A percentile compares a stretch with the other conserved stretches of the same genome.
Evolutionary conservation across 495 filamentous ascomycete genomes (phyloP).

Genomic region (Penicillium riverlandense): DNA sequence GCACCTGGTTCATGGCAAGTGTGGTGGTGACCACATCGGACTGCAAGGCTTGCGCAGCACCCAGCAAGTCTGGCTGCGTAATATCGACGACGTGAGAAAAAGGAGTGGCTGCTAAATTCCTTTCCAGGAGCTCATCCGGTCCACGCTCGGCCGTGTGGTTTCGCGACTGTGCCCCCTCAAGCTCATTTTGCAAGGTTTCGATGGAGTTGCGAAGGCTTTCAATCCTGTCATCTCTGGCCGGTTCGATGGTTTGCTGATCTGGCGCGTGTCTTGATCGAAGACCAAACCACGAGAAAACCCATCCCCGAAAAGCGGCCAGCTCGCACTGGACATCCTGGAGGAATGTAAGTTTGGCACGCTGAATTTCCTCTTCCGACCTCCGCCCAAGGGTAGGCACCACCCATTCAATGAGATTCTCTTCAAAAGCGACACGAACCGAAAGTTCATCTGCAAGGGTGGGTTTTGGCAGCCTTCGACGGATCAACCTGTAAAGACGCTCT

Average conservation of each 20-base stretch:
- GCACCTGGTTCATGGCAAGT: slow-evolving; percentile 13
- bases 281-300: slow-evolving; percentile 27
- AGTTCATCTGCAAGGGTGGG: slow-evolving; percentile 35
- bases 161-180: slow-evolving; percentile 16
- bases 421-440: slow-evolving; percentile 38
- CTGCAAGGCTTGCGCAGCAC: neutral
- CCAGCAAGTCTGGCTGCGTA: slow-evolving; percentile 2
- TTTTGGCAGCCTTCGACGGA: slow-evolving; percentile 38
- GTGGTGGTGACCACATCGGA: no score
- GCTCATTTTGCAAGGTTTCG: slow-evolving; percentile 25
- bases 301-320: slow-evolving; percentile 19
- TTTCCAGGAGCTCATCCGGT: neutral
- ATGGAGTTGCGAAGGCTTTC: slow-evolving; percentile 22
- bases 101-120: slow-evolving; percentile 1
- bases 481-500: slow-evolving; percentile 35
- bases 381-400: slow-evolving; percentile 37
- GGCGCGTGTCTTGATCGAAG: slow-evolving; percentile 9
- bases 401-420: slow-evolving; percentile 44
- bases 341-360: slow-evolving; percentile 31
- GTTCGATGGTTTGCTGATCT: slow-evolving; percentile 9
- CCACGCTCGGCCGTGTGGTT: slow-evolving; percentile 1
- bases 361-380: slow-evolving; percentile 33
- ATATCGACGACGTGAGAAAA: neutral
- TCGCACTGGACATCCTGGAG: slow-evolving; percentile 34
- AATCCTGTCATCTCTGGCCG: slow-evolving; percentile 15